Percentiles rank a stretch among this genome's conserved stretches.
Evolutionary conservation across 2,329 filamentous ascomycete species (phyloP).

Genomic region (Lachnellula suecica): DNA sequence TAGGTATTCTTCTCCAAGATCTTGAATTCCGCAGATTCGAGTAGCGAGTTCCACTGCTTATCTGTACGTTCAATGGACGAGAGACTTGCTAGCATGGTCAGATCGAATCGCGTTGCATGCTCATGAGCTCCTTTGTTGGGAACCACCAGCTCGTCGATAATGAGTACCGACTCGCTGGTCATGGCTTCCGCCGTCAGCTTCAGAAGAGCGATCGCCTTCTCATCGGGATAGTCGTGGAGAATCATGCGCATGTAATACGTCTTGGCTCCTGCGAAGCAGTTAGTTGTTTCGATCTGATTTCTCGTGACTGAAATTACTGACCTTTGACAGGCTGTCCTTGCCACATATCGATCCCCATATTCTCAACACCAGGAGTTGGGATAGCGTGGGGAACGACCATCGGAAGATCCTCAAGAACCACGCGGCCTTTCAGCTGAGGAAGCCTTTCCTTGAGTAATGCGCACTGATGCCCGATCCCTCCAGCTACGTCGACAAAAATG

Average conservation of each 20-base stretch:
- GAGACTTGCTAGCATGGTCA: conserved; percentile 37
- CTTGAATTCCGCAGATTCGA: conserved; percentile 10
- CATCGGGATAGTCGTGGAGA: conserved; percentile 40
- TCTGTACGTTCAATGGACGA: conserved; percentile 36
- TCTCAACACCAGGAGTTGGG: conserved; percentile 31
- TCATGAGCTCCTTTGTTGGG: conserved; percentile 34
- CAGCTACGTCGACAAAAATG: conserved; percentile 42
- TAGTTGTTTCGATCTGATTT: background rate
- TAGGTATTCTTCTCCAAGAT: conserved; percentile 11
- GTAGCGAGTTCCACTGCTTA: conserved; percentile 32
- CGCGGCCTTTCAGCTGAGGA: conserved; percentile 33
- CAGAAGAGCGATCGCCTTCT: conserved; percentile 35
- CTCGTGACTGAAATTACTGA: background rate
- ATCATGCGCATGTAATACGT: conserved; percentile 39
- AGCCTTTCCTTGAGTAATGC: conserved; percentile 32
- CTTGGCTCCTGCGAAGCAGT: conserved; percentile 5
- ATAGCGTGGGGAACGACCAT: conserved; percentile 26
- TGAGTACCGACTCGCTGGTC: conserved; percentile 35
- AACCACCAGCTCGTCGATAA: conserved; percentile 43
- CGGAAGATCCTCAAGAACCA: conserved; percentile 42
- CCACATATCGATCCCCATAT: conserved; percentile 31
- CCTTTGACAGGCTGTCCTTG: conserved; percentile 29
- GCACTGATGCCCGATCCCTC: conserved; percentile 41
- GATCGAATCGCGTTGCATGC: conserved; percentile 34
- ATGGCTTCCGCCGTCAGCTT: conserved; percentile 35